Evolutionary conservation across 257 asterid species (phyloP).

Genomic region (Buddleja alternifolia): DNA sequence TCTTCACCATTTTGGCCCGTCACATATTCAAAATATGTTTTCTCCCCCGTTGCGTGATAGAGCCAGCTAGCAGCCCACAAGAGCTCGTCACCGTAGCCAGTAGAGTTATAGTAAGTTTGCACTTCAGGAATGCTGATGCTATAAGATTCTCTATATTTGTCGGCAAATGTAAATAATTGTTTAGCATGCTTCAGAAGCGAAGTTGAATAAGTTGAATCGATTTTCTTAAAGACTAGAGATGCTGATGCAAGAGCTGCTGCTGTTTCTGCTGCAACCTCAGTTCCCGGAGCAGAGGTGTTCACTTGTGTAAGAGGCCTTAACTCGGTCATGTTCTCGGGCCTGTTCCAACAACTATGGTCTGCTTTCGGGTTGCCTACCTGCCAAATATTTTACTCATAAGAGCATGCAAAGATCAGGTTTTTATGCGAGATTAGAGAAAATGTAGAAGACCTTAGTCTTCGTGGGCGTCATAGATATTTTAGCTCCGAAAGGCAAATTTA

Average conservation of each 20-base stretch:
- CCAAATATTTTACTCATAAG: slow-evolving; percentile 8
- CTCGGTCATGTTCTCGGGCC: slow-evolving; percentile 73
- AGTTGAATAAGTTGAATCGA: slow-evolving; percentile 54
- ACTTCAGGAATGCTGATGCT: slow-evolving; percentile 75
- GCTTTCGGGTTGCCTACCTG: slow-evolving; percentile 72
- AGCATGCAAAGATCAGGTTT: neutral
- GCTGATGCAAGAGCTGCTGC: slow-evolving; percentile 95
- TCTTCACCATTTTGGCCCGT: slow-evolving; percentile 62
- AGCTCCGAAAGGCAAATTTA: no score
- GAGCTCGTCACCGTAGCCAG: slow-evolving; percentile 93
- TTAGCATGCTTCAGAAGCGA: slow-evolving; percentile 72
- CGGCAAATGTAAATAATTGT: slow-evolving; percentile 72
- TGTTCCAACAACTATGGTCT: slow-evolving; percentile 85
- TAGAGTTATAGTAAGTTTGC: slow-evolving; percentile 68
- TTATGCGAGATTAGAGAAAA: neutral
- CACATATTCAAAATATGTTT: slow-evolving; percentile 54
- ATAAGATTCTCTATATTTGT: slow-evolving; percentile 57
- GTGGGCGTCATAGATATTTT: no score
- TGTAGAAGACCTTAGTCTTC: no score
- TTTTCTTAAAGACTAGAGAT: slow-evolving; percentile 62
- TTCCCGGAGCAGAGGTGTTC: slow-evolving; percentile 68
- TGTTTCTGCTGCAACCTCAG: slow-evolving; percentile 88
- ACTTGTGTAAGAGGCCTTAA: slow-evolving; percentile 67
- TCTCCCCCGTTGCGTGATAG: slow-evolving; percentile 79
- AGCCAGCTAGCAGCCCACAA: slow-evolving; percentile 98